Evolutionary conservation across 1,284 basidiomycete species (phyloP).

Genomic region (Stygiomarasmius scandens): DNA sequence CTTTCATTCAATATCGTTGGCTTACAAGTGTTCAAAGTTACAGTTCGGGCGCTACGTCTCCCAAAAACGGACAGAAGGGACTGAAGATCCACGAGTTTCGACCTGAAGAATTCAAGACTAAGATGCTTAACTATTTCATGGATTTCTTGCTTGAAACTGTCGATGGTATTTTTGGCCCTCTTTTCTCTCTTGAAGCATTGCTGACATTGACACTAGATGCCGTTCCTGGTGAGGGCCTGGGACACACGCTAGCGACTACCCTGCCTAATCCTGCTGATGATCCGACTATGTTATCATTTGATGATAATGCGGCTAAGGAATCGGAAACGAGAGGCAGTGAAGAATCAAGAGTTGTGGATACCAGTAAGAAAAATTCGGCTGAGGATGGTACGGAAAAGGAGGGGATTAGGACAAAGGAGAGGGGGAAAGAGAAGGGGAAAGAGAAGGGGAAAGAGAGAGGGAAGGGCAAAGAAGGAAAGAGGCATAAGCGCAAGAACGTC

Average conservation of each 20-base stretch:
- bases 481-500: no score
- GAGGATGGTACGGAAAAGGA: neutral
- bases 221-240: no score
- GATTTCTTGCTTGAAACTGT: neutral
- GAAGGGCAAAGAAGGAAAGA: no score
- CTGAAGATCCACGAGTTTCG: neutral
- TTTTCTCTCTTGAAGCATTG: no score
- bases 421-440: neutral
- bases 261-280: no score
- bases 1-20: neutral
- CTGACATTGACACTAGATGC: no score
- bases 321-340: neutral
- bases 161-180: no score
- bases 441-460: constrained; percentile 11
- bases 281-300: no score
- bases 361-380: no score
- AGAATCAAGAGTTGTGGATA: no score
- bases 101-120: neutral
- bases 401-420: neutral
- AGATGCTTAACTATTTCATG: neutral
- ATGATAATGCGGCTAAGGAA: neutral
- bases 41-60: neutral
- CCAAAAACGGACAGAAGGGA: neutral
- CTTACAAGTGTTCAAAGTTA: neutral
- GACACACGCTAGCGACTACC: no score